These are phyloP conservation scores for Saturnispora gosingensis DNA, from an alignment of 805 yeast genomes.

Conservation along the genomic window DNA sequence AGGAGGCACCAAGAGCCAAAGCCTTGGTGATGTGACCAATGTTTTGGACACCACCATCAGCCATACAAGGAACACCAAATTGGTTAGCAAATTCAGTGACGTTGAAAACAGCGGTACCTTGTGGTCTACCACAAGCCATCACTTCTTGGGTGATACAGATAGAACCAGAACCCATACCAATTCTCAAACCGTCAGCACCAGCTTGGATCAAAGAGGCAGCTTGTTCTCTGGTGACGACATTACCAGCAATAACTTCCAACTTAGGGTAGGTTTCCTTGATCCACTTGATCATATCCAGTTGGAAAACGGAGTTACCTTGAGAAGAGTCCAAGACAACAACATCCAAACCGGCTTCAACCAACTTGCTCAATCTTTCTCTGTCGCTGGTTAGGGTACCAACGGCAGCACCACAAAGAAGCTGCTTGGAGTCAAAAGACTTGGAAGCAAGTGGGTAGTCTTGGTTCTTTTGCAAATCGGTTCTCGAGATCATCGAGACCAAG, in stretches of 20 bases:
- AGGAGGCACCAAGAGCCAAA: conserved; percentile 89
- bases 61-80: conserved; percentile 97
- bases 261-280: conserved; percentile 73
- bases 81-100: conserved; percentile 89
- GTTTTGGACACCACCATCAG: conserved; percentile 99
- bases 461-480: conserved; percentile 96
- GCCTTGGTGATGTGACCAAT: conserved; percentile 98
- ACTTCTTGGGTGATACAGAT: conserved; percentile 99
- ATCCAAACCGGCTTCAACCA: conserved; percentile 94
- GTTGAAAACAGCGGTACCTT: conserved; percentile 95
- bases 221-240: conserved; percentile 97
- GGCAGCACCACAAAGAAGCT: conserved; percentile 97
- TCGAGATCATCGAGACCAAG: conserved; percentile 80
- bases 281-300: conserved; percentile 87
- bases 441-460: conserved; percentile 90
- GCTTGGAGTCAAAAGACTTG: conserved; percentile 86
- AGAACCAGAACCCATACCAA: conserved; percentile 99
- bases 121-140: conserved; percentile 99
- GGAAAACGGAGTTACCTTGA: conserved; percentile 96
- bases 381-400: conserved; percentile 91
- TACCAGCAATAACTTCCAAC: conserved; percentile 91
- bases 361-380: conserved; percentile 69
- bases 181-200: conserved; percentile 97
- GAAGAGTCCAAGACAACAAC: conserved; percentile 94
- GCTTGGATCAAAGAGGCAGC: conserved; percentile 91